Base-by-base conservation (phyloP, 768 basidiomycete species). In the Terana coerulea region DNA sequence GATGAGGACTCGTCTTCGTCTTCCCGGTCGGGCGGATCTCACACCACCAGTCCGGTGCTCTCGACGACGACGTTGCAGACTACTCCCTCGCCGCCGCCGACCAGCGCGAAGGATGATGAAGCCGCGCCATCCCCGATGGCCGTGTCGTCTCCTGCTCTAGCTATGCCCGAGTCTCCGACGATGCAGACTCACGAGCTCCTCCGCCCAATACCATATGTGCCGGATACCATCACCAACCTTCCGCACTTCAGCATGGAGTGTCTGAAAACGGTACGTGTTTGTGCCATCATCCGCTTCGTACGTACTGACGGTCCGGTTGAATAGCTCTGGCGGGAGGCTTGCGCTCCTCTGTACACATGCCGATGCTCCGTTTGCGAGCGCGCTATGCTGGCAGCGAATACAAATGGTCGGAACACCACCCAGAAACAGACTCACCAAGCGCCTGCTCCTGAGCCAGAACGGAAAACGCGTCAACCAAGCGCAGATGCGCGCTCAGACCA, bases 271-370 rank as follows among this genome's bases (percentile, higher is more conserved):
- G 86, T 87, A 58, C 48, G 83, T 75, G 28, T 42, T 34, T 29
- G 15, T 22, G 1, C 17, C 19, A n/a, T 41, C 17, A 42, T 12
- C 3, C 21, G 43, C 48, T 50, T 33, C 37, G 22, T 43, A 42
- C 37, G 24, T n/a, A 43, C 25, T 58, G 47, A 24, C 45, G 57
- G n/a, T 42, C 36, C 25, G 56, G 29, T 50, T 21, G 39, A 36
- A 26, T 61, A 88, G 86, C 74, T 80, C 8, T 89, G 87, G 87
- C 75, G 84, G 33, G 86, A 88, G 52, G 87, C 85, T 0, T 87
- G 83, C 63, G 73, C 78, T 3, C 86, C 85, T 0, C 57, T 89
- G 36, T 89, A 83, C 61, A 80, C 84, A 37, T 89, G 87, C 61
- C 75, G 79, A 46, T 88, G 87, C 63, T 71, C 74, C n/a, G 81